Evolutionary conservation across 2,329 filamentous ascomycete genomes (phyloP), one percentile per base, ranked within the genome.

Genomic region (Aspergillus jensenii): DNA sequence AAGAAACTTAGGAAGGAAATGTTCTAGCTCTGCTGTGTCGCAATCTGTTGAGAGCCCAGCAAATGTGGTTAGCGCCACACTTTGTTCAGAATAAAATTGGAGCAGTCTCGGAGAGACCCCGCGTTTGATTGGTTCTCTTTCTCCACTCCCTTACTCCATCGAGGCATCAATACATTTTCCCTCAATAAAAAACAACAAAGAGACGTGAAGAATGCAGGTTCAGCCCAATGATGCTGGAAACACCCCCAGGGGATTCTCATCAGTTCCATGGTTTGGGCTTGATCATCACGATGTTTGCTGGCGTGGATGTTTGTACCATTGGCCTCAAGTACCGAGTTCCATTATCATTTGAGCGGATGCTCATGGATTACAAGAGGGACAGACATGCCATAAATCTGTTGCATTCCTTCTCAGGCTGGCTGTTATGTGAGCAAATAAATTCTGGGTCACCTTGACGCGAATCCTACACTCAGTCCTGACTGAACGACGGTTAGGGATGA

Each of bases 131-230:
- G 27, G 27, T 31, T 31, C 27, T 31, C 25, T 17, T n/a, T 17
- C 37, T n/a, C 25, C 21, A 33, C 40, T 57, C 44, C 53, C 43
- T 57, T 57, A 11, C 55, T 47, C 52, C 40, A 37, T 50, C 33
- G 4, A 40, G 47, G 54, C 31, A 8, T 51, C 54, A 45, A 56
- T 56, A 56, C 27, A 31, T 19, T 47, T 48, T 46, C 27, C 39
- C 23, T 43, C 17, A 40, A 54, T 54, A 39, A 33, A 44, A 37
- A 19, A 39, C 31, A 33, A 48, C 25, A 31, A 31, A 25, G 35
- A 49, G 47, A 19, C 35, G 6, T 14, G 47, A 31, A 33, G 47
- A 49, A 15, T 37, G 31, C 12, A 25, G 7, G 9, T 11, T 31
- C 27, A 31, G 27, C 11, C 9, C 27, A 31, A 4, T 31, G 27